A percentile compares a stretch with the other conserved stretches of the same genome.
Evolutionary conservation across 2,329 filamentous ascomycete species (phyloP).

Genomic region (Cladorrhinum sp.): DNA sequence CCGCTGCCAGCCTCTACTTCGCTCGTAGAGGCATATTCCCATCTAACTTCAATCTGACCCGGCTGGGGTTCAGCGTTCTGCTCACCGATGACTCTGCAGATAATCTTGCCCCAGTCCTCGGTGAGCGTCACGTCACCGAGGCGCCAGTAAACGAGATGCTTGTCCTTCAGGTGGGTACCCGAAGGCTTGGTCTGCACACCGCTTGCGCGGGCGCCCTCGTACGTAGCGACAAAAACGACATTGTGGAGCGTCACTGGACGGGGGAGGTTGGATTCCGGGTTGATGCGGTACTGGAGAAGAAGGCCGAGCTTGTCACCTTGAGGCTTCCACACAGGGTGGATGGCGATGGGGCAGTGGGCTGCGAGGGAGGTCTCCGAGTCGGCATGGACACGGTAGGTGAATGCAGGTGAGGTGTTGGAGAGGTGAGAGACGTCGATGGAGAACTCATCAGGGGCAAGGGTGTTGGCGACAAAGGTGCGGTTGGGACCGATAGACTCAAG

Average conservation of each 20-base stretch:
- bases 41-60: slow-evolving; percentile 77
- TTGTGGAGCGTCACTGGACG: slow-evolving; percentile 58
- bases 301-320: slow-evolving; percentile 83
- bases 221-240: slow-evolving; percentile 67
- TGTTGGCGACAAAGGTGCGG: slow-evolving; percentile 79
- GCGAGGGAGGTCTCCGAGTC: slow-evolving; percentile 50
- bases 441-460: slow-evolving; percentile 69
- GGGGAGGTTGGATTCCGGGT: slow-evolving; percentile 59
- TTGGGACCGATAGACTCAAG: slow-evolving; percentile 94
- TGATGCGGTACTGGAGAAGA: slow-evolving; percentile 79
- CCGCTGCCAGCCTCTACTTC: slow-evolving; percentile 52
- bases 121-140: slow-evolving; percentile 70
- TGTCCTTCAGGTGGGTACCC: slow-evolving; percentile 76
- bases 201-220: slow-evolving; percentile 64
- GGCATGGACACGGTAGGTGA: slow-evolving; percentile 86
- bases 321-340: slow-evolving; percentile 78
- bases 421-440: slow-evolving; percentile 70
- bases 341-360: slow-evolving; percentile 66
- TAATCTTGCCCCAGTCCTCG: slow-evolving; percentile 68
- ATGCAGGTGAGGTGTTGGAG: slow-evolving; percentile 69
- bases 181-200: slow-evolving; percentile 74
- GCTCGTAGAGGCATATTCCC: slow-evolving; percentile 55
- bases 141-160: slow-evolving; percentile 76
- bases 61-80: slow-evolving; percentile 68
- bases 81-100: slow-evolving; percentile 74